A percentile compares a stretch with the other conserved stretches of the same genome.
Conservation (phyloP, 202 grass and related monocot genomes). For the Zizania palustris region DNA sequence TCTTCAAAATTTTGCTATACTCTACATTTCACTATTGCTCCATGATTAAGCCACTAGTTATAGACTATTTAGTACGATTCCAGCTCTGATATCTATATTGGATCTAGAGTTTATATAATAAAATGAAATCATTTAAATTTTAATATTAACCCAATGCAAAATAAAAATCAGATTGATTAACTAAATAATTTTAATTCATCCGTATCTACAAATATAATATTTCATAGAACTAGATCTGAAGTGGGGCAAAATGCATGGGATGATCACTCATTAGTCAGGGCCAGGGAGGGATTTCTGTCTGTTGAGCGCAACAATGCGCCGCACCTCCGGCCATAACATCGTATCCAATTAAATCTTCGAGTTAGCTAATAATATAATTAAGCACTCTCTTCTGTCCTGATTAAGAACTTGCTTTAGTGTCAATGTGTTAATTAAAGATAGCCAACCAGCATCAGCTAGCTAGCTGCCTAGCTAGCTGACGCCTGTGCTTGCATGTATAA, state of each 20-base stretch:
- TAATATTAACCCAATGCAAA: too few relatives aligned
- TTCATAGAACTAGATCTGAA: too few relatives aligned
- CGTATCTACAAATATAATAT: too few relatives aligned
- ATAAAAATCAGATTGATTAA: too few relatives aligned
- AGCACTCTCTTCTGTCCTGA: not conserved
- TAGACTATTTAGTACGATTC: too few relatives aligned
- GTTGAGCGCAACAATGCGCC: conserved; percentile 32
- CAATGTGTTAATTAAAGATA: conserved; percentile 12
- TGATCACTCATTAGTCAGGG: not conserved
- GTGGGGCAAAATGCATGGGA: too few relatives aligned
- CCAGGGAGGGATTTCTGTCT: not conserved
- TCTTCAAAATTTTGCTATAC: not conserved
- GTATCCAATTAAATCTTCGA: conserved; percentile 24
- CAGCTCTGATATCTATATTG: too few relatives aligned
- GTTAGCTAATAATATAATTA: conserved; percentile 13
- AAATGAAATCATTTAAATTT: too few relatives aligned
- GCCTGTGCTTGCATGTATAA: conserved; percentile 12
- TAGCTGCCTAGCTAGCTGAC: conserved; percentile 5
- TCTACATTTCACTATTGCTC: not conserved
- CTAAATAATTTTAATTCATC: too few relatives aligned
- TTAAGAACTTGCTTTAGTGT: conserved; percentile 30
- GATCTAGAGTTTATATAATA: too few relatives aligned
- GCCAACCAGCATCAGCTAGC: not conserved
- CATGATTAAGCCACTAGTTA: conserved; percentile 33
- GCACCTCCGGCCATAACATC: conserved; percentile 2